A percentile compares a stretch with the other conserved stretches of the same genome.
These are phyloP conservation scores for Triglochin maritima DNA, from an alignment of 106 monocot species.

Conservation along the genomic window DNA sequence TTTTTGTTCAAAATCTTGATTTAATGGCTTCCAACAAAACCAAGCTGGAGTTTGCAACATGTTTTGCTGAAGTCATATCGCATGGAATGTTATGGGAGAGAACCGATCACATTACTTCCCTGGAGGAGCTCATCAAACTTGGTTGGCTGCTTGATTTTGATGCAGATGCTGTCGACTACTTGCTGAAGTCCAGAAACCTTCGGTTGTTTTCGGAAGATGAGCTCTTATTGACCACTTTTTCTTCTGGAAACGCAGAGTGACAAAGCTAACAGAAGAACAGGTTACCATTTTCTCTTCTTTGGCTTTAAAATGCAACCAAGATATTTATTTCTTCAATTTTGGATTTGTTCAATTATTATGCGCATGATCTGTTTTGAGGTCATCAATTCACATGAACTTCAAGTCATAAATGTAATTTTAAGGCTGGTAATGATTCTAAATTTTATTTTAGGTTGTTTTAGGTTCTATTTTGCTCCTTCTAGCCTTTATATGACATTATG, in stretches of 20 bases:
- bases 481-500: too few relatives aligned
- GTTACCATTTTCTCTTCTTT: too few relatives aligned
- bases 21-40: slow-evolving; percentile 2
- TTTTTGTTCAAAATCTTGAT: slow-evolving; percentile 20
- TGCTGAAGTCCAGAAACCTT: slow-evolving; percentile 43
- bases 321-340: too few relatives aligned
- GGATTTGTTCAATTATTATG: too few relatives aligned
- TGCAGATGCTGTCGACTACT: slow-evolving; percentile 20
- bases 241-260: neutral
- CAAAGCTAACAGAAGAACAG: too few relatives aligned
- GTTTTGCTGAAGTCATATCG: slow-evolving; percentile 32
- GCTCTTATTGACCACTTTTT: slow-evolving; percentile 18
- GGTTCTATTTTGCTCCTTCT: too few relatives aligned
- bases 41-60: slow-evolving; percentile 35
- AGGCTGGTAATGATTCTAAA: too few relatives aligned
- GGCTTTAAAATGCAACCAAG: too few relatives aligned
- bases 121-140: slow-evolving; percentile 35
- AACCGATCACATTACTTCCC: slow-evolving; percentile 21
- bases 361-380: too few relatives aligned
- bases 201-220: slow-evolving; percentile 44
- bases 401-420: too few relatives aligned
- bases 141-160: slow-evolving; percentile 42
- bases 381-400: too few relatives aligned
- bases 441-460: too few relatives aligned
- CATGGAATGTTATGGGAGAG: slow-evolving; percentile 31